Conservation (phyloP, 805 yeast species). For the Wickerhamiella spandovensis region DNA sequence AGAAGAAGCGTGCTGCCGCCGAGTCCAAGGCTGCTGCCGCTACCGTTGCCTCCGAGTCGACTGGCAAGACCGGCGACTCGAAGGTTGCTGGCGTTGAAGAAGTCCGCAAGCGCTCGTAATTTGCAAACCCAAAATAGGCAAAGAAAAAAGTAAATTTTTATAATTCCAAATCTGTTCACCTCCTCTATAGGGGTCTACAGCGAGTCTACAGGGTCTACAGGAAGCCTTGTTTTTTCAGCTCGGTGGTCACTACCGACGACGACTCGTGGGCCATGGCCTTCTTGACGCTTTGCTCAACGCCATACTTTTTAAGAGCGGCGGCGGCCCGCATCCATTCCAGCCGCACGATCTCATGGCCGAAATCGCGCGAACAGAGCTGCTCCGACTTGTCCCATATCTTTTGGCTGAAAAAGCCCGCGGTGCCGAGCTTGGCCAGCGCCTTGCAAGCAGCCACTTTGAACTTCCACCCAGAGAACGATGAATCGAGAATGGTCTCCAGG, state of each 20-base stretch:
- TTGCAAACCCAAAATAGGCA: no score
- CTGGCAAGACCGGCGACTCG: no score
- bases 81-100: no score
- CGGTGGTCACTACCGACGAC: slow-evolving; percentile 34
- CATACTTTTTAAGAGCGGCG: slow-evolving; percentile 12
- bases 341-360: slow-evolving; percentile 39
- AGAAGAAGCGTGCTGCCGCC: neutral
- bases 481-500: slow-evolving; percentile 20
- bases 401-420: slow-evolving; percentile 3
- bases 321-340: slow-evolving; percentile 35
- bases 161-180: no score
- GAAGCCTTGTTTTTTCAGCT: slow-evolving; percentile 11
- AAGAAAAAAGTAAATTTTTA: no score
- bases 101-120: no score
- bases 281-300: slow-evolving; percentile 10
- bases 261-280: slow-evolving; percentile 26
- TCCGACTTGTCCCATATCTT: slow-evolving; percentile 9
- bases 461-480: slow-evolving; percentile 43
- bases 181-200: no score
- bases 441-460: slow-evolving; percentile 37
- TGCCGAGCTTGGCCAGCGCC: slow-evolving; percentile 22
- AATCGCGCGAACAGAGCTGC: slow-evolving; percentile 9
- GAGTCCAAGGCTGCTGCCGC: neutral
- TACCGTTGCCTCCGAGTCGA: neutral
- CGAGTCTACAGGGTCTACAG: no score